Percentiles rank a stretch among this genome's conserved stretches.
phyloP scores from a whole-genome alignment of 1,284 basidiomycete genomes.

The Chiua sp. region DNA sequence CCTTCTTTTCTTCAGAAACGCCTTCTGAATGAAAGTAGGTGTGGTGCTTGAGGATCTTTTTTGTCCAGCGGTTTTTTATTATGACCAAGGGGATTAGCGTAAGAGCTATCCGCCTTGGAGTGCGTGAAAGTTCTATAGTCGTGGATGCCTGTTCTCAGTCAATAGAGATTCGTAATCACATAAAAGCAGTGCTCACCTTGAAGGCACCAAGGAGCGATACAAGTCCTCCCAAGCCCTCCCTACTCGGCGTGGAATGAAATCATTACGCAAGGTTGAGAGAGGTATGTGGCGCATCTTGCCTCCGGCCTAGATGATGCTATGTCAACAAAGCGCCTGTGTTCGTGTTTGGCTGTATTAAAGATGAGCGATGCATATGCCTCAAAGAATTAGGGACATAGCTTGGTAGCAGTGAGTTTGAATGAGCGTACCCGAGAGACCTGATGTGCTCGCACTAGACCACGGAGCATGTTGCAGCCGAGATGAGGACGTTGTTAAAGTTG shows the following conservation, averaged over 20 bases:
- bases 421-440: not conserved
- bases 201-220: conserved; percentile 47
- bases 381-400: not conserved
- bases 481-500: not conserved
- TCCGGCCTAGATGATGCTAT: conserved; percentile 4
- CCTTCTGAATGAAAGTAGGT: conserved; percentile 54
- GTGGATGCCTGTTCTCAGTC: conserved; percentile 50
- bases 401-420: not conserved
- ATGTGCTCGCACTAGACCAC: conserved; percentile 13
- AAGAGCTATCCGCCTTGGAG: conserved; percentile 68
- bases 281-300: conserved; percentile 1
- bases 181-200: conserved; percentile 44
- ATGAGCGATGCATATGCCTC: conserved; percentile 2
- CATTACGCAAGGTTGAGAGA: conserved; percentile 8
- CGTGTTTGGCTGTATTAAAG: conserved; percentile 3
- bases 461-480: conserved; percentile 36
- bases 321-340: conserved; percentile 6
- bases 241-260: conserved; percentile 50
- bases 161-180: not conserved
- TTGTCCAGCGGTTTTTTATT: conserved; percentile 58
- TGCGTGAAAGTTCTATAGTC: conserved; percentile 67
- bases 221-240: conserved; percentile 31
- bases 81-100: conserved; percentile 74
- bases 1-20: conserved; percentile 56
- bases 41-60: conserved; percentile 54